A percentile compares a stretch with the other conserved stretches of the same genome.
phyloP scores from a whole-genome alignment of 208 protist genomes.

The Trypanosoma brucei region DNA sequence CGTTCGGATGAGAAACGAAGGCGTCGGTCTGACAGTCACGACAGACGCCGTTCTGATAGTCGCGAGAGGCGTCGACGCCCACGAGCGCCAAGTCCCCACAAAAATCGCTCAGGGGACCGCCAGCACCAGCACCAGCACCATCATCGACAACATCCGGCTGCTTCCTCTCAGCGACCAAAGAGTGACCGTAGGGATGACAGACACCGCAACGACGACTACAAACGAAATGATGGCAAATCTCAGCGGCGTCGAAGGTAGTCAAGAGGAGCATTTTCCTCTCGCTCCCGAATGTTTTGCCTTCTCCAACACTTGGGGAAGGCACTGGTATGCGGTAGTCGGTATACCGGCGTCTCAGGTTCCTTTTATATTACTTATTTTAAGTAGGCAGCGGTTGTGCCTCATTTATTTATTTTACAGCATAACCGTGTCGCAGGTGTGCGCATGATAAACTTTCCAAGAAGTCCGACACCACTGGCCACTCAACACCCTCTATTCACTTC shows the following conservation, averaged over 20 bases:
- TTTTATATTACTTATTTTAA: no score
- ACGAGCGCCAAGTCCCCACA: slow-evolving; percentile 4
- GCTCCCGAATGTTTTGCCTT: no score
- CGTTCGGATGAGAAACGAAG: slow-evolving; percentile 8
- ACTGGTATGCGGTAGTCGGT: no score
- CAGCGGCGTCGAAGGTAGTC: slow-evolving; percentile 13
- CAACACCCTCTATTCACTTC: no score
- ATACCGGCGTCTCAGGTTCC: no score
- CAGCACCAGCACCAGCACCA: slow-evolving; percentile 3
- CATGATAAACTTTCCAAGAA: no score
- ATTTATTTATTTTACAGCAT: no score
- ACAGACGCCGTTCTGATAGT: slow-evolving; percentile 3
- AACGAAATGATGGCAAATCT: slow-evolving; percentile 8
- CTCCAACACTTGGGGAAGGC: no score
- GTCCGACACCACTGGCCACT: no score
- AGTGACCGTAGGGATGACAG: slow-evolving; percentile 13
- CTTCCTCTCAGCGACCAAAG: slow-evolving; percentile 1
- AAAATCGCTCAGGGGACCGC: slow-evolving; percentile 1
- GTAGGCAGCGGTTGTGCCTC: no score
- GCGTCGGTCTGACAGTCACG: slow-evolving; percentile 13
- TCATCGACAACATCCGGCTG: not conserved
- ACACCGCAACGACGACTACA: slow-evolving; percentile 6
- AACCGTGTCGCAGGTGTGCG: no score
- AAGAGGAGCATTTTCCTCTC: no score
- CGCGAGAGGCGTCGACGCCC: slow-evolving; percentile 2